Evolutionary conservation across 192 early-diverging fungal species (phyloP).

Genomic region (Coemansia sp.): DNA sequence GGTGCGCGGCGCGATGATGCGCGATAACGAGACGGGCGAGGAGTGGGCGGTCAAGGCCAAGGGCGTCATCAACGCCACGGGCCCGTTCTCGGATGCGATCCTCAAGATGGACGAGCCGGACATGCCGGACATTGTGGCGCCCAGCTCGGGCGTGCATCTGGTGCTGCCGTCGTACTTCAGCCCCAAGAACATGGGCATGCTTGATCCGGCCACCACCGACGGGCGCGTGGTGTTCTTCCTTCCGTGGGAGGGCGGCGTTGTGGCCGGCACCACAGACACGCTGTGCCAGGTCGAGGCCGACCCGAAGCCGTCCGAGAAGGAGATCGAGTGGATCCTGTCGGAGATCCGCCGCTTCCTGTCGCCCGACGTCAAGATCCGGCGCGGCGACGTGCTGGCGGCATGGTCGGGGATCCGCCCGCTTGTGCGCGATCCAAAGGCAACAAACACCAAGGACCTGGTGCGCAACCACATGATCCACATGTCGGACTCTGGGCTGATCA

Average conservation of each 20-base stretch:
- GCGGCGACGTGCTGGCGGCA: conserved; percentile 94
- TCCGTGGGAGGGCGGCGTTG: conserved; percentile 95
- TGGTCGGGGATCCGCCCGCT: conserved; percentile 97
- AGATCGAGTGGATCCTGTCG: conserved; percentile 93
- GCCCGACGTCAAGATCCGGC: conserved; percentile 92
- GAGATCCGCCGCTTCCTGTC: conserved; percentile 91
- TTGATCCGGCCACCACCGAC: conserved; percentile 92
- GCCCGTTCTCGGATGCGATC: conserved; percentile 78
- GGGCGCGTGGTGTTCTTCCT: conserved; percentile 97
- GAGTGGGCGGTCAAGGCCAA: conserved; percentile 84
- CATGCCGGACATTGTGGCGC: conserved; percentile 85
- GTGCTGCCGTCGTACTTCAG: conserved; percentile 95
- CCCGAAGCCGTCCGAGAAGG: conserved; percentile 87
- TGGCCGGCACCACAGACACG: conserved; percentile 95
- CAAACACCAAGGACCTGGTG: conserved; percentile 89
- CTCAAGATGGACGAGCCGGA: conserved; percentile 84
- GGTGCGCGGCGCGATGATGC: conserved; percentile 77
- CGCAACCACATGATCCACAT: conserved; percentile 98
- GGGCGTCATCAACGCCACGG: conserved; percentile 91
- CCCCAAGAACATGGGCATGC: conserved; percentile 90
- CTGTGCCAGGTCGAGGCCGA: conserved; percentile 80
- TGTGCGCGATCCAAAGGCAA: conserved; percentile 91
- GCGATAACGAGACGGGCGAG: conserved; percentile 83
- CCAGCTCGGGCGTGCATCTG: conserved; percentile 91
- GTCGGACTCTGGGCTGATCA: conserved; percentile 75